Conservation (phyloP, 2,329 filamentous ascomycete genomes). For the Fusarium humuli region DNA sequence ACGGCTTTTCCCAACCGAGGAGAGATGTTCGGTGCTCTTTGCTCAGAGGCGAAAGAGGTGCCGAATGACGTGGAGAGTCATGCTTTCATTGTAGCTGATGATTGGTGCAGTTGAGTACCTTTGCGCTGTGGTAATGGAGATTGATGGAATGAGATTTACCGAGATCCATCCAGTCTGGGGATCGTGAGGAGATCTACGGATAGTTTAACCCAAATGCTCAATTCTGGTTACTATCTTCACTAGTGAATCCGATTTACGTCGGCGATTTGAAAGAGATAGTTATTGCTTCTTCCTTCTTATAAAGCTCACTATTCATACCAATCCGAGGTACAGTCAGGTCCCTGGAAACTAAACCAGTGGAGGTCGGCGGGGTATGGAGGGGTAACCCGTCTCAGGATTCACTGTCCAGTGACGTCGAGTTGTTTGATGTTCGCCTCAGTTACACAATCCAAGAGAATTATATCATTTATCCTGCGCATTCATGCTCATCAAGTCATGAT, state of each 20-base stretch:
- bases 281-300: neutral
- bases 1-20: conserved; percentile 25
- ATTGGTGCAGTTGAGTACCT: conserved; percentile 25
- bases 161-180: conserved; percentile 23
- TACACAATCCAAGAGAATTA: conserved; percentile 21
- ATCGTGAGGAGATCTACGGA: neutral
- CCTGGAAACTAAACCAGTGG: neutral
- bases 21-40: conserved; percentile 19
- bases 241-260: neutral
- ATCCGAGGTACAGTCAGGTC: neutral
- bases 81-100: conserved; percentile 9
- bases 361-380: conserved; percentile 33
- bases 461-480: conserved; percentile 36
- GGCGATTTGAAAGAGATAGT: no score
- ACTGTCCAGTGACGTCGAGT: conserved; percentile 27
- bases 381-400: conserved; percentile 21
- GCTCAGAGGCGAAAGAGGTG: conserved; percentile 13
- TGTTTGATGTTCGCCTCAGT: conserved; percentile 16
- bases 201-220: neutral
- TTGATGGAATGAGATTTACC: conserved; percentile 21
- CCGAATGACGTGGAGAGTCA: conserved; percentile 35
- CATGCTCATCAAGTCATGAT: conserved; percentile 30
- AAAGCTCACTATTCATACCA: neutral
- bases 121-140: conserved; percentile 5
- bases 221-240: neutral